These are phyloP conservation scores for Cornus suecica DNA, from an alignment of 148 eudicot species.

Conservation along the genomic window DNA sequence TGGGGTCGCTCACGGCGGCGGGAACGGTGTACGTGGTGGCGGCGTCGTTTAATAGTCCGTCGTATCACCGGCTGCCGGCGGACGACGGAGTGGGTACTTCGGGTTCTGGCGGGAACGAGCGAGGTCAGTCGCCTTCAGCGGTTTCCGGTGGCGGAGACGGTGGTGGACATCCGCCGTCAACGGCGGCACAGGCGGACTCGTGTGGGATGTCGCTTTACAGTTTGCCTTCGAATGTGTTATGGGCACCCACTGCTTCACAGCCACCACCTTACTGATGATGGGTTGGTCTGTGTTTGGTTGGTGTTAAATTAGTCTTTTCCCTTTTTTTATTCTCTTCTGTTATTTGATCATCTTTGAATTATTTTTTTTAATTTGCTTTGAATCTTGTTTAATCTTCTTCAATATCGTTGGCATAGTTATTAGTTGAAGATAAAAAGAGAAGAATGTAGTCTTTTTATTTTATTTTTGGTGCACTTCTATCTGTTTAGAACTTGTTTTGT, in stretches of 20 bases:
- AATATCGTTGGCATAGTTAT: background rate
- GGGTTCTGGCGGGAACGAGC: slow-evolving; percentile 4
- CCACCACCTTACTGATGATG: slow-evolving; percentile 26
- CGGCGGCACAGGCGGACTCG: slow-evolving; percentile 19
- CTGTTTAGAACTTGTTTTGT: background rate
- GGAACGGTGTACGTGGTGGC: slow-evolving; percentile 61
- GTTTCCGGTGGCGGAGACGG: slow-evolving; percentile 34
- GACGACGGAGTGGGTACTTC: slow-evolving; percentile 23
- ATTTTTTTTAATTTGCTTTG: background rate
- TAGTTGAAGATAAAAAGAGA: background rate
- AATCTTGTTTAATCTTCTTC: background rate
- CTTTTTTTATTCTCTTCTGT: background rate
- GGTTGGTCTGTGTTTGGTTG: background rate
- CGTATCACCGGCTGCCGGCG: slow-evolving; percentile 39
- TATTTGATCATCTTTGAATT: background rate
- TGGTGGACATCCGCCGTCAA: slow-evolving; percentile 22
- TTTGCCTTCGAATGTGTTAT: slow-evolving; percentile 30
- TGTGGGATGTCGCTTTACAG: slow-evolving; percentile 27
- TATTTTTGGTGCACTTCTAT: background rate
- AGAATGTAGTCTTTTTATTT: background rate
- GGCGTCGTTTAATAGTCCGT: slow-evolving; percentile 54
- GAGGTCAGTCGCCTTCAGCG: slow-evolving; percentile 18
- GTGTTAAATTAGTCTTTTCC: background rate
- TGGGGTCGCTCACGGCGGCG: slow-evolving; percentile 39
- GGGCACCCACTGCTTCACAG: slow-evolving; percentile 48